These are phyloP conservation scores for Suhomyces taliae DNA, from an alignment of 1,139 yeast species.

Conservation along the genomic window DNA sequence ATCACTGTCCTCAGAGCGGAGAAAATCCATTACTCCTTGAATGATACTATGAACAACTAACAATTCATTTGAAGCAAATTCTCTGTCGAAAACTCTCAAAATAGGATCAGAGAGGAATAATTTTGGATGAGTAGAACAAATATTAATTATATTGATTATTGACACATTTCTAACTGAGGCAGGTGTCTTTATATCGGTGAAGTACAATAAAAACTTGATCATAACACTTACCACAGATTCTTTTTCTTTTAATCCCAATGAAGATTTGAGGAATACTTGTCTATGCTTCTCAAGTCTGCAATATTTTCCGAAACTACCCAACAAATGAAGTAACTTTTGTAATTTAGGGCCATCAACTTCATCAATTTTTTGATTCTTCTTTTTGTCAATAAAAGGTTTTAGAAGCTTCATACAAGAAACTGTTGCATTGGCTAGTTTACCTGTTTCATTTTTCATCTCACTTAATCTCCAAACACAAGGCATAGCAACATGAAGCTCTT, in stretches of 20 bases:
- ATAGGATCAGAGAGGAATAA: constrained; percentile 58
- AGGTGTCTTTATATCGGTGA: constrained; percentile 35
- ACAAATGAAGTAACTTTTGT: constrained; percentile 56
- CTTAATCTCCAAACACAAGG: constrained; percentile 65
- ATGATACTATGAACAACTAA: constrained; percentile 49
- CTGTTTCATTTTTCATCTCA: constrained; percentile 42
- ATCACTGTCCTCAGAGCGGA: constrained; percentile 52
- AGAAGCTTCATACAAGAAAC: constrained; percentile 55
- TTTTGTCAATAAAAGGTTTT: constrained; percentile 38
- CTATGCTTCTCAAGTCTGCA: constrained; percentile 56
- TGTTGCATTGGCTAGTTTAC: constrained; percentile 58
- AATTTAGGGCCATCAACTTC: constrained; percentile 42
- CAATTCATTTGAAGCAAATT: constrained; percentile 32
- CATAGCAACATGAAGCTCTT: constrained; percentile 66
- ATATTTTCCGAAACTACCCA: constrained; percentile 70
- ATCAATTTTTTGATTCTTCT: constrained; percentile 14
- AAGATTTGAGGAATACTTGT: constrained; percentile 37
- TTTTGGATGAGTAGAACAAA: constrained; percentile 63
- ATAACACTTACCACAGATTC: constrained; percentile 59
- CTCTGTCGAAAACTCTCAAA: constrained; percentile 52
- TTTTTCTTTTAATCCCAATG: constrained; percentile 44
- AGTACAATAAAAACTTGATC: constrained; percentile 54
- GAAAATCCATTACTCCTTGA: constrained; percentile 55
- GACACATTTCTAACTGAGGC: constrained; percentile 48
- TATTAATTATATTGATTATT: constrained; percentile 52